phyloP scores from a whole-genome alignment of 441 rosid species.

The Viola pubescens region DNA sequence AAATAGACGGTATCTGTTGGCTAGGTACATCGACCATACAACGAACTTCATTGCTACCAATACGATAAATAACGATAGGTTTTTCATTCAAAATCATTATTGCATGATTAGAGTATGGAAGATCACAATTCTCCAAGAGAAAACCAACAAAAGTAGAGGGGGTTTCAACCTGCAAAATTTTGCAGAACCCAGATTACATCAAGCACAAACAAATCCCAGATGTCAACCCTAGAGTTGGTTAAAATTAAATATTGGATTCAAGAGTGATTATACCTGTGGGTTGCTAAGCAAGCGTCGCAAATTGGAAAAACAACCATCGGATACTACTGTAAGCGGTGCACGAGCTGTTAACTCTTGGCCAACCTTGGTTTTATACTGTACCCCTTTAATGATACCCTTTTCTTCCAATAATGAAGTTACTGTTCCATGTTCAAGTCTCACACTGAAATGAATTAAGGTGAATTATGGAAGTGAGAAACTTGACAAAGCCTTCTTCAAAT shows the following conservation, averaged over 20 bases:
- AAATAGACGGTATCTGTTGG: constrained; percentile 24
- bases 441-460: constrained; percentile 27
- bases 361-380: constrained; percentile 45
- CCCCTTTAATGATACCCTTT: constrained; percentile 53
- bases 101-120: constrained; percentile 21
- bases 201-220: not conserved
- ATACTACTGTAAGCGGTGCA: constrained; percentile 56
- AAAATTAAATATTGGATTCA: not conserved
- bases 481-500: not conserved
- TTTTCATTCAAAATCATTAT: constrained; percentile 23
- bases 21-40: constrained; percentile 25
- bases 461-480: not conserved
- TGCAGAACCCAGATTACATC: no score
- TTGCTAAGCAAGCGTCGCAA: constrained; percentile 56
- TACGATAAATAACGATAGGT: constrained; percentile 22
- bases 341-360: constrained; percentile 40
- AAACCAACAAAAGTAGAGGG: constrained; percentile 24
- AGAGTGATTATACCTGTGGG: constrained; percentile 35
- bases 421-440: constrained; percentile 59
- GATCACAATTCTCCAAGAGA: constrained; percentile 22
- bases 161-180: constrained; percentile 16
- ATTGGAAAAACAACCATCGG: constrained; percentile 68
- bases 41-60: constrained; percentile 24
- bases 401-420: constrained; percentile 57
- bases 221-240: not conserved